Base-by-base conservation (phyloP, 1,139 yeast species). In the Scheffersomyces quercinus region DNA sequence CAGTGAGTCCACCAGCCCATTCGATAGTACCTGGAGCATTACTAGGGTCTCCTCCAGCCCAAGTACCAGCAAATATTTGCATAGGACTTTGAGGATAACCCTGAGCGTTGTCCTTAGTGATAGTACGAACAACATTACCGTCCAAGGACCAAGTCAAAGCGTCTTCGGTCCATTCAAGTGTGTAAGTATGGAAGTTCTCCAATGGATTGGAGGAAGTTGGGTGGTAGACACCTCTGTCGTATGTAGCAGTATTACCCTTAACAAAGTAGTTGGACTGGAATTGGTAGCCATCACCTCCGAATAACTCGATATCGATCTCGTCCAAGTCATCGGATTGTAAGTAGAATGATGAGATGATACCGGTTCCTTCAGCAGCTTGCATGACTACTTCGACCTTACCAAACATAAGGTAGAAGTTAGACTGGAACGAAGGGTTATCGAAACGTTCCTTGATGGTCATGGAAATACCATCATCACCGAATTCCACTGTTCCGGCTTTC, bases 1-100 rank as follows among this genome's bases (percentile, higher is more conserved):
- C 84, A 11, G 89, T 82, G n/a, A 53, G 51, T 41, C 95, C 95
- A 41, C 95, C 95, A 11, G 95, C 93, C 95, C 95, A 87, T 55
- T 81, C 81, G 46, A 87, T 83, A 7, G 95, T 86, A 31, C 95
- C 95, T 26, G 73, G 65, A 6, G 74, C 71, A 56, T 85, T 85
- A 34, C 70, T 57, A 13, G 88, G 72, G 60, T 85, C 90, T 49
- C 95, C 95, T 48, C 91, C 95, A 14, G 93, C 90, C 95, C 95
- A 86, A 26, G 74, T 60, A 45, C 95, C 95, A 42, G 85, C 73
- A 54, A 69, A 76, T 12, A 88, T 62, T 49, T 73, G 75, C 93
- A 86, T 86, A 30, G 95, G 95, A 13, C 86, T 68, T 62, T 86
- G 90, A 35, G 95, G 95, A 59, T 76, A 87, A 2, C 89, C 90